Percentiles rank a stretch among this genome's conserved stretches.
phyloP scores from a whole-genome alignment of 805 yeast genomes.

The Saccharomycopsis lassenensis region DNA sequence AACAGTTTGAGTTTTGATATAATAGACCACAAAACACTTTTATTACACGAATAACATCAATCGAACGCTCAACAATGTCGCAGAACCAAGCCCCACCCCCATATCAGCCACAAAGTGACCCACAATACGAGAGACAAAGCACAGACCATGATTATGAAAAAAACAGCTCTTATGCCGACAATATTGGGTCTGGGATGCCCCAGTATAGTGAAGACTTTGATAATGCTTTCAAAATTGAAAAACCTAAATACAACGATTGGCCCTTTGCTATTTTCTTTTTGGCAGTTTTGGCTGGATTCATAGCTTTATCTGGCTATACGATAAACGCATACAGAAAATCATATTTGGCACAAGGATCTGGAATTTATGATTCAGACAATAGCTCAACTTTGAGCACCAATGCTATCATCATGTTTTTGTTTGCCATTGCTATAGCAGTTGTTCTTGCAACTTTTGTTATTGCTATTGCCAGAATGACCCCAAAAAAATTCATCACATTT shows the following conservation, averaged over 20 bases:
- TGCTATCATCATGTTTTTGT: conserved; percentile 59
- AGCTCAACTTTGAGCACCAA: conserved; percentile 61
- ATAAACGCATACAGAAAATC: conserved; percentile 51
- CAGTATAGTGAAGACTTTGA: conserved; percentile 38
- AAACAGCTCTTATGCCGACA: conserved; percentile 4
- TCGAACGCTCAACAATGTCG: not conserved
- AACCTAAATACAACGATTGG: conserved; percentile 63
- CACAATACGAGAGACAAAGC: conserved; percentile 9
- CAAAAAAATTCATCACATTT: conserved; percentile 54
- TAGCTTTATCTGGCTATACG: conserved; percentile 59
- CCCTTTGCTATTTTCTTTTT: conserved; percentile 48
- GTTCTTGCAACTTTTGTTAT: conserved; percentile 48
- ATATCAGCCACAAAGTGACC: conserved; percentile 9
- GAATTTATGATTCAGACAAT: conserved; percentile 36
- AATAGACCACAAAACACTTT: not conserved
- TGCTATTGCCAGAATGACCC: conserved; percentile 49
- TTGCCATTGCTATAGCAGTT: conserved; percentile 50
- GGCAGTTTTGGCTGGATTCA: conserved; percentile 49
- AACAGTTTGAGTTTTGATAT: no score
- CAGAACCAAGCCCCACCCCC: conserved; percentile 4
- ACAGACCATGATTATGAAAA: conserved; percentile 3
- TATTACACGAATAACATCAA: not conserved
- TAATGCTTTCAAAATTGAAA: conserved; percentile 54
- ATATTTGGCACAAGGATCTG: conserved; percentile 45
- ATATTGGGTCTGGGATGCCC: conserved; percentile 24